Evolutionary conservation across 352 stramenopile genomes (phyloP).

Genomic region (Heterotrichella gracilis): DNA sequence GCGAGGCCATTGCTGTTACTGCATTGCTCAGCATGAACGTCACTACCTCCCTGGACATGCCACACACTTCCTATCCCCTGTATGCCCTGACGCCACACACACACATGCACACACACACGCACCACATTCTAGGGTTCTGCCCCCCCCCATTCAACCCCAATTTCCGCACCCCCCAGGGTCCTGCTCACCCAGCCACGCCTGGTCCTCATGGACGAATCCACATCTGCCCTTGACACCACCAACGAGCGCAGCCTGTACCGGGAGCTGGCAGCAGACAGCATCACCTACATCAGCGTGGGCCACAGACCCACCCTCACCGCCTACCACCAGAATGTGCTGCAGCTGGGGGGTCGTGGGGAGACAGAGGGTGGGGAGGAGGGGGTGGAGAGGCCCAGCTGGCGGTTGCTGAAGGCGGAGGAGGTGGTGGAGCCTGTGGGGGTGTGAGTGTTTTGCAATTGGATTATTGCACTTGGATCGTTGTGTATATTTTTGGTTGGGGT

Average conservation of each 20-base stretch:
- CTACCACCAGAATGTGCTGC: slow-evolving; percentile 17
- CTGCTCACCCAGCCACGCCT: background rate
- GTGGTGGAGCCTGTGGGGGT: too few species aligned
- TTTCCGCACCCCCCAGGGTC: background rate
- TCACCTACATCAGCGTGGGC: slow-evolving; percentile 21
- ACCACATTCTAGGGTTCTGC: too few species aligned
- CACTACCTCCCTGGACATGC: too few species aligned
- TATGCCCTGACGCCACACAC: too few species aligned
- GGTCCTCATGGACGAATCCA: slow-evolving; percentile 16
- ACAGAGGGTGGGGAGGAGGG: background rate
- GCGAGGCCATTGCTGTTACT: too few species aligned
- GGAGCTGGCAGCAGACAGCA: slow-evolving; percentile 25
- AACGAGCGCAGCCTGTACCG: slow-evolving; percentile 27
- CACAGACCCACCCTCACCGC: slow-evolving; percentile 20
- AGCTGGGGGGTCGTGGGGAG: background rate
- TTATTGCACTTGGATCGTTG: too few species aligned
- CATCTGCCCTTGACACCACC: slow-evolving; percentile 7
- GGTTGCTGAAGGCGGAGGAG: background rate
- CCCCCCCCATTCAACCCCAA: too few species aligned
- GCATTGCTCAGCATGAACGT: too few species aligned
- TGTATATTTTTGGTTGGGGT: too few species aligned
- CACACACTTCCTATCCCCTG: too few species aligned
- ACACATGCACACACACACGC: too few species aligned
- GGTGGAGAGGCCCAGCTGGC: background rate
- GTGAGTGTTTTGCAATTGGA: too few species aligned